Base-by-base conservation (phyloP, 495 filamentous ascomycete species). In the Poronia punctata region DNA sequence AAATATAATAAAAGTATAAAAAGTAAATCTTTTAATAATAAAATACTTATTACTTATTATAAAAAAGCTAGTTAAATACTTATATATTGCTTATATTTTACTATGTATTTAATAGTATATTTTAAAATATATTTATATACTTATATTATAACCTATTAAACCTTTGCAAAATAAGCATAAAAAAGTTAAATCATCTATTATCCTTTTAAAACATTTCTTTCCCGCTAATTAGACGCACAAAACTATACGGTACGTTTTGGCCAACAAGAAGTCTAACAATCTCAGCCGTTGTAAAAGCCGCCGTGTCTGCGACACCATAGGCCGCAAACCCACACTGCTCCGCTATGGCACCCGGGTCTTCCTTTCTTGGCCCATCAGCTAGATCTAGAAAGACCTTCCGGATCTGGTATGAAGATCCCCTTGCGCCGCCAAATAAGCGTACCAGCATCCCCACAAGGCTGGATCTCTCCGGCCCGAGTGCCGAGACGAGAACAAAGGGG, bases 201-300 rank as follows among this genome's bases (percentile, higher is more conserved):
- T n/a, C n/a, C n/a, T n/a, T 25, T 62, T 66, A 83, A 60, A 78
- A 86, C 54, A 86, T 56, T 17, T 76, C 74, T 44, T 83, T 60
- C 11, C 84, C 84, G 47, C 80, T 80, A 6, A 84, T 83, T 64
- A 89, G 68, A 26, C 84, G 60, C 24, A 88, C 85, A 65, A 92
- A 92, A 61, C 86, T 86, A 65, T 86, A 88, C 18, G 83, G 82
- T 24, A 92, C 84, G 56, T 88, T 88, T 68, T 88, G 81, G 11
- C 86, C 85, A 7, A 89, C 84, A 7, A 92, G 67, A 46, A 89
- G 50, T 31, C 84, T 67, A 7, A 89, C 61, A 23, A 82, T 89
- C 60, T 88, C 83, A 11, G 87, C 84, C 14, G 83, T 88, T 8
- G 83, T 87, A 64, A 85, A 89, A 0, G 84, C 84, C 53, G 75